phyloP scores from a whole-genome alignment of 2,329 filamentous ascomycete genomes.

The Botryotinia convoluta region DNA sequence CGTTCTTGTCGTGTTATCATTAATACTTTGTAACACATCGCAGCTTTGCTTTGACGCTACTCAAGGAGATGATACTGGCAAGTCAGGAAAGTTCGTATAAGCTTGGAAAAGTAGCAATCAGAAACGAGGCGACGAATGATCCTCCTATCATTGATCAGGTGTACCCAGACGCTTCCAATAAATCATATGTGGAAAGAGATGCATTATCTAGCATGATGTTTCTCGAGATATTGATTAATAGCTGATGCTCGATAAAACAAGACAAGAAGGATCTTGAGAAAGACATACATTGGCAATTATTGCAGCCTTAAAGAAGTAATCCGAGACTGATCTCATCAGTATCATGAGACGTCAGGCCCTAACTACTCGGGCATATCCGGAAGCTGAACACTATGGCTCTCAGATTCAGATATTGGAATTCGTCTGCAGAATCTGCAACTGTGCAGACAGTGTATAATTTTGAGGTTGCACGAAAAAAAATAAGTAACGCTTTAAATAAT shows the following conservation, averaged over 20 bases:
- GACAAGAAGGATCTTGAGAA: neutral
- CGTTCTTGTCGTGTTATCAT: neutral
- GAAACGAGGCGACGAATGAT: neutral
- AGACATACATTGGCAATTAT: neutral
- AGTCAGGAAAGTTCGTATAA: neutral
- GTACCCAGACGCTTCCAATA: neutral
- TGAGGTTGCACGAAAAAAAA: neutral
- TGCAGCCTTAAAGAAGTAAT: constrained; percentile 3
- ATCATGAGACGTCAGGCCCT: neutral
- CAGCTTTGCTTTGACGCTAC: neutral
- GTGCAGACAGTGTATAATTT: neutral
- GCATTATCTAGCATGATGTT: constrained; percentile 9
- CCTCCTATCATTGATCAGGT: neutral
- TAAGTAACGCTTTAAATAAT: constrained; percentile 4
- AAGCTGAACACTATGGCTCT: neutral
- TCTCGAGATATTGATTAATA: constrained; percentile 3
- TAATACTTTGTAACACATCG: neutral
- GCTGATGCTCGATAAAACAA: constrained; percentile 3
- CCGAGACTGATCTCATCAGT: neutral
- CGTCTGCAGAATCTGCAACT: constrained; percentile 8
- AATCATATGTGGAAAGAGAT: neutral
- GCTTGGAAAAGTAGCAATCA: neutral
- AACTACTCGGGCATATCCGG: constrained; percentile 1
- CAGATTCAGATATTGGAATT: neutral
- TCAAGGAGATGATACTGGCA: neutral